Conservation (phyloP, 2,329 filamentous ascomycete species). For the Phoma sp. region DNA sequence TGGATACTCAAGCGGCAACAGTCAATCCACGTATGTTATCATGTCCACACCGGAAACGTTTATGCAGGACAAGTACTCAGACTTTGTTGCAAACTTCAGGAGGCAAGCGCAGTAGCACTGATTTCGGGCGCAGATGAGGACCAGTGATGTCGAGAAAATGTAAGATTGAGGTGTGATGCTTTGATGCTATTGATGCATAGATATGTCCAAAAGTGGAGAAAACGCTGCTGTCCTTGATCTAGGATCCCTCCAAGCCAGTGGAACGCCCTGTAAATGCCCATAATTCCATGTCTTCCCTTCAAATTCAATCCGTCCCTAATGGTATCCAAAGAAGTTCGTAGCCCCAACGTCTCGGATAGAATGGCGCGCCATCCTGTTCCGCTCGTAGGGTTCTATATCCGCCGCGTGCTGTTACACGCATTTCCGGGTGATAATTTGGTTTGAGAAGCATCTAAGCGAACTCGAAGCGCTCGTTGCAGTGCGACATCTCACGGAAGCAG, state of each 20-base stretch:
- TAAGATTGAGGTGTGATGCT: slow-evolving; percentile 8
- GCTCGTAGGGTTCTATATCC: background rate
- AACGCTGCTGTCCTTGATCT: no score
- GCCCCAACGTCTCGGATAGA: background rate
- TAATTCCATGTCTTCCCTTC: background rate
- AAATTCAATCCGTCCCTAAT: slow-evolving; percentile 2
- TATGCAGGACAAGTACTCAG: background rate
- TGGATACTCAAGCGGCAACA: background rate
- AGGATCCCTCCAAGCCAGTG: no score
- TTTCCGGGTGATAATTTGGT: background rate
- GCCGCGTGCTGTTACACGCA: background rate
- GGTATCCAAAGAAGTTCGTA: slow-evolving; percentile 11
- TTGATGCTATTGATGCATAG: background rate
- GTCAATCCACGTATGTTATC: background rate
- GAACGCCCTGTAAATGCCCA: slow-evolving; percentile 15
- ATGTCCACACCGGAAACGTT: background rate
- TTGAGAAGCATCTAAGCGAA: slow-evolving; percentile 21
- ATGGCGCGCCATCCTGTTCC: background rate
- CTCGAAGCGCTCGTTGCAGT: slow-evolving; percentile 36
- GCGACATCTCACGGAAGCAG: slow-evolving; percentile 37
- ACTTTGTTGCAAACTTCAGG: background rate
- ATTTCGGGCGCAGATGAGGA: no score
- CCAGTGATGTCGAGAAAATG: no score
- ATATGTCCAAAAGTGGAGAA: background rate
- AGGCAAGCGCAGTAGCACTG: background rate